These are phyloP conservation scores for Speleostelium caveatum DNA, from an alignment of 78 protist genomes.

Conservation along the genomic window DNA sequence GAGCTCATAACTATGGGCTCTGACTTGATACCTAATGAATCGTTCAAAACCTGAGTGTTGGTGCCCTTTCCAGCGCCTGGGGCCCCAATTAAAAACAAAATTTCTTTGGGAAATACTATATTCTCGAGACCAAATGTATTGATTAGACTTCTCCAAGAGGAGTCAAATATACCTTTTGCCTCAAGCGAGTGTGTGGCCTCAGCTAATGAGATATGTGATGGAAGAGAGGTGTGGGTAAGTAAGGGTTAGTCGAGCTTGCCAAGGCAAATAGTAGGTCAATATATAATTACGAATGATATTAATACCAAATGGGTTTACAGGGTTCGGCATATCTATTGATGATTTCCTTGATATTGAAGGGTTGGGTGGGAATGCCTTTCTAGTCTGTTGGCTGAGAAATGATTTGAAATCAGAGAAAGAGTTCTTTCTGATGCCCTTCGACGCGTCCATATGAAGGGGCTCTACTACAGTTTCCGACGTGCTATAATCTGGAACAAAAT, in stretches of 20 bases:
- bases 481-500: no score
- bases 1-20: constrained; percentile 58
- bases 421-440: no score
- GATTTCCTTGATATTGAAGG: neutral
- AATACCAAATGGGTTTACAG: neutral
- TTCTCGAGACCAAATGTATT: constrained; percentile 43
- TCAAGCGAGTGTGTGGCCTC: neutral
- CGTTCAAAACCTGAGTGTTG: neutral
- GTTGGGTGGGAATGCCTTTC: neutral
- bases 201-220: neutral
- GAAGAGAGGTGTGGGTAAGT: neutral
- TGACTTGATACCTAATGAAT: neutral
- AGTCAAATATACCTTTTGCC: constrained; percentile 22
- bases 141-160: constrained; percentile 24
- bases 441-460: no score
- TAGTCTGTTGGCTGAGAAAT: no score
- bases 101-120: constrained; percentile 33
- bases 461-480: no score
- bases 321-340: neutral
- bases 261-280: neutral
- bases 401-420: no score
- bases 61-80: constrained; percentile 78
- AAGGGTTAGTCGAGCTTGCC: neutral
- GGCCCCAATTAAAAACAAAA: constrained; percentile 37
- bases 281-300: neutral